Conservation (phyloP, 768 basidiomycete species). For the Chlorophyllum brunneum region DNA sequence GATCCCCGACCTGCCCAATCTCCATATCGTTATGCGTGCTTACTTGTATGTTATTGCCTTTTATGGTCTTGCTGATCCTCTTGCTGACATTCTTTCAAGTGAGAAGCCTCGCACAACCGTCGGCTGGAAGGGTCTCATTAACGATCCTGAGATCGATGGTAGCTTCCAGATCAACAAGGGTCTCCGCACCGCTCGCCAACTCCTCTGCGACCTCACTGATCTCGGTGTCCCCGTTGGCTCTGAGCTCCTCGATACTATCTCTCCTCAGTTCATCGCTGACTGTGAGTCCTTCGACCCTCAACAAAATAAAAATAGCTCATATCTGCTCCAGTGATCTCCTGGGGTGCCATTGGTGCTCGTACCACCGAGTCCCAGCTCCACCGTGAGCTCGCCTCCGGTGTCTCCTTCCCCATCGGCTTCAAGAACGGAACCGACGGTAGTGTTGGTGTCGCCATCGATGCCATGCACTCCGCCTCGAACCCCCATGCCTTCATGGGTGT, state of each 20-base stretch:
- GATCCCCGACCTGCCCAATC: slow-evolving; percentile 63
- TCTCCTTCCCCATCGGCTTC: slow-evolving; percentile 98
- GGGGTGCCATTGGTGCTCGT: slow-evolving; percentile 96
- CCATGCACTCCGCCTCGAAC: slow-evolving; percentile 88
- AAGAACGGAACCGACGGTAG: slow-evolving; percentile 98
- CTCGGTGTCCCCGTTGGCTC: slow-evolving; percentile 91
- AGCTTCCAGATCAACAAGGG: slow-evolving; percentile 98
- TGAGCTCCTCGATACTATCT: slow-evolving; percentile 80
- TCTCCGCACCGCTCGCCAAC: slow-evolving; percentile 78
- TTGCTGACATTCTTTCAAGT: slow-evolving; percentile 13
- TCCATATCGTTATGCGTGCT: slow-evolving; percentile 92
- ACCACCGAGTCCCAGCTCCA: slow-evolving; percentile 98
- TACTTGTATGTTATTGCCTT: slow-evolving; percentile 70
- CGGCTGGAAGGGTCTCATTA: slow-evolving; percentile 95
- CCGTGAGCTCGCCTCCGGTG: slow-evolving; percentile 92
- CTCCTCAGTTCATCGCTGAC: slow-evolving; percentile 82
- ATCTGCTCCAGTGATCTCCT: slow-evolving; percentile 56
- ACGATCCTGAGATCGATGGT: slow-evolving; percentile 94
- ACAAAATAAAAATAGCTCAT: slow-evolving; percentile 7
- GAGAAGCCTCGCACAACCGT: slow-evolving; percentile 97
- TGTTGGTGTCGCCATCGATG: slow-evolving; percentile 90
- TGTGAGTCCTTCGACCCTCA: slow-evolving; percentile 33
- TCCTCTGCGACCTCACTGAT: slow-evolving; percentile 88
- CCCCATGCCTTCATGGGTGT: slow-evolving; percentile 97
- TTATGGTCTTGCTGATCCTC: slow-evolving; percentile 1